These are phyloP conservation scores for Peniophora sp. DNA, from an alignment of 1,284 basidiomycete genomes.

Conservation along the genomic window DNA sequence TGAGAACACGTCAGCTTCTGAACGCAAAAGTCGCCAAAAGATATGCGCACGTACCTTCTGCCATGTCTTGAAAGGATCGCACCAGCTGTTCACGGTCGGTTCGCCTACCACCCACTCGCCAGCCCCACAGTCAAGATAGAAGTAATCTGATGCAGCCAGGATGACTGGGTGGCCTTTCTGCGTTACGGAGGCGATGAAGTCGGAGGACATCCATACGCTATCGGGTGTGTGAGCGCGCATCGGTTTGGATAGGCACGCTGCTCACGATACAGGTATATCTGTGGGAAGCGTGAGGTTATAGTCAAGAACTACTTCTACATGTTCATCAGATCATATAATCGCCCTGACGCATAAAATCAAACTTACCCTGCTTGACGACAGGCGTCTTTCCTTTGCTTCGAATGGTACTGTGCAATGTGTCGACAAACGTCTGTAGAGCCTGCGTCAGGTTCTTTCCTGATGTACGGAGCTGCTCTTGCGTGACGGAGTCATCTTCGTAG, in stretches of 20 bases:
- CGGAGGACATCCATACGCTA: neutral
- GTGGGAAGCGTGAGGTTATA: neutral
- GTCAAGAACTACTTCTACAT: neutral
- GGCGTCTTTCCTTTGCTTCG: constrained; percentile 42
- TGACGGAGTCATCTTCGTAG: constrained; percentile 55
- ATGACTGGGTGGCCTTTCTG: neutral
- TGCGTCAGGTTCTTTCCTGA: constrained; percentile 51
- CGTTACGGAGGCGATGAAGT: neutral
- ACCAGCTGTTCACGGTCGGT: constrained; percentile 45
- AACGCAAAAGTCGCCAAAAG: neutral
- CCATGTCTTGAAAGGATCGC: constrained; percentile 76
- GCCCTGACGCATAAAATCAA: neutral
- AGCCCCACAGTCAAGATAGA: constrained; percentile 59
- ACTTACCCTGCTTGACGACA: constrained; percentile 29
- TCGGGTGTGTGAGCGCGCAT: neutral
- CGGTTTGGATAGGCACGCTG: too few relatives aligned
- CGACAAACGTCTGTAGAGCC: constrained; percentile 57
- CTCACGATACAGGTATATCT: neutral
- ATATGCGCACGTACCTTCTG: constrained; percentile 37
- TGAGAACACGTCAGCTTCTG: neutral
- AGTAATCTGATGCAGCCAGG: neutral
- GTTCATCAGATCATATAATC: neutral
- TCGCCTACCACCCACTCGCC: constrained; percentile 68
- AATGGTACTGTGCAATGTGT: constrained; percentile 41
- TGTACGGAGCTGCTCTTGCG: constrained; percentile 40